Base-by-base conservation (phyloP, 805 yeast species). In the Blastobotrys terrestris region DNA sequence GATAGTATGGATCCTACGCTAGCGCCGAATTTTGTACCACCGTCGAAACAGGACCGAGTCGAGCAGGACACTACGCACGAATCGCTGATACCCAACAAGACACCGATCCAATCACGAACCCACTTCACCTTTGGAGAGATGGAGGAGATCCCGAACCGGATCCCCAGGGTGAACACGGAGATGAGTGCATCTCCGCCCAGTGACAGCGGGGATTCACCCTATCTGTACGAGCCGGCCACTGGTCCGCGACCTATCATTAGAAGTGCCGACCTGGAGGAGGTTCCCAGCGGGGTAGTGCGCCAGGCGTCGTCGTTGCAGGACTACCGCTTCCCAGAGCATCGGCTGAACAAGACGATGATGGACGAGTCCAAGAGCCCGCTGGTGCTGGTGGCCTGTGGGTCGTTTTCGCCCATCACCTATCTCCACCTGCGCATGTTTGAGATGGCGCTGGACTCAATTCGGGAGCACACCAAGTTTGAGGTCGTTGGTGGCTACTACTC, bases 1-100 rank as follows among this genome's bases (percentile, higher is more conserved):
- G n/a, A n/a, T n/a, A n/a, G n/a, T n/a, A 90, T 90, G 98, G 98
- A 91, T 67, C 98, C 98, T 19, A 85, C 92, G 2, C 80, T 84
- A 69, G 97, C 90, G 59, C 95, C 96, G 16, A 83, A 89, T 67
- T 91, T 89, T 68, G 81, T 83, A 48, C 96, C 96, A 8, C 95
- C 96, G 0, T 81, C 89, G 14, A 77, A 82, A 51, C 77, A 81
- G 58, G 80, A 80, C 46, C 72, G 79, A 53, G 58, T 55, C 11
- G 54, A 60, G 39, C 57, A 57, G 26, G 57, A 58, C 42, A 56
- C 60, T 39, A 67, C 65, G 3, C 66, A 66, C 39, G 58, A 60
- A 53, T 50, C 48, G 39, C 49, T 47, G 43, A 60, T 61, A 48
- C 96, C 96, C 0, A 77, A 79, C 55, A 77, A 82, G 43, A 78